phyloP scores from a whole-genome alignment of 1,284 basidiomycete genomes.

The Sporisorium iseilematis-ciliati region DNA sequence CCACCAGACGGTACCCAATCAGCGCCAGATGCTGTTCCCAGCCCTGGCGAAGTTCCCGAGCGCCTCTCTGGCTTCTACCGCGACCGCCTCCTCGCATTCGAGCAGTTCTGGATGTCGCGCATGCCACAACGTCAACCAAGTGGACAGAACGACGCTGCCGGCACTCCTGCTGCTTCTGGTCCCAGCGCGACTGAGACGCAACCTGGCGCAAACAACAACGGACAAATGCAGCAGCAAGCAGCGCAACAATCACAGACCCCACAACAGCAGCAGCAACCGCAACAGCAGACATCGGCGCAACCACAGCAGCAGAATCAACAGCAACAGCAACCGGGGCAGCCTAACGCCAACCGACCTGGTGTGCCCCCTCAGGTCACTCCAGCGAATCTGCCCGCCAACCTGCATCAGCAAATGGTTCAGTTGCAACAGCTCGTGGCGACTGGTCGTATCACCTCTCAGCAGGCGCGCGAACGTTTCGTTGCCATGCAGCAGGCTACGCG shows the following conservation, averaged over 20 bases:
- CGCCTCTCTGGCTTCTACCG: slow-evolving; percentile 60
- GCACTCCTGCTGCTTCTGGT: slow-evolving; percentile 30
- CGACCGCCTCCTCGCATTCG: slow-evolving; percentile 59
- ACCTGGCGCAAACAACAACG: slow-evolving; percentile 1
- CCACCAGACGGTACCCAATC: slow-evolving; percentile 44
- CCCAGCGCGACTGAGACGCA: slow-evolving; percentile 16
- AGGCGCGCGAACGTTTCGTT: slow-evolving; percentile 58
- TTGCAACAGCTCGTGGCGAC: slow-evolving; percentile 54
- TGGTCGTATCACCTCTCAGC: slow-evolving; percentile 60
- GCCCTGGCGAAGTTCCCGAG: slow-evolving; percentile 59
- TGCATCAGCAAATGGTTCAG: slow-evolving; percentile 61
- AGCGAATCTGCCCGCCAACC: slow-evolving; percentile 38
- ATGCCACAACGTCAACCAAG: slow-evolving; percentile 50
- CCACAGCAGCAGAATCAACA: slow-evolving; percentile 20
- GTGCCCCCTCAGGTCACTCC: slow-evolving; percentile 26
- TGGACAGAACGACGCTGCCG: slow-evolving; percentile 35
- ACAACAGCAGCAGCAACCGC: slow-evolving; percentile 23
- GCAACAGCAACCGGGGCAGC: slow-evolving; percentile 17
- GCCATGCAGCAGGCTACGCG: slow-evolving; percentile 60
- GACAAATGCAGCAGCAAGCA: slow-evolving; percentile 19
- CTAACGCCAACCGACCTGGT: slow-evolving; percentile 14
- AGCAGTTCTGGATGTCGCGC: slow-evolving; percentile 63
- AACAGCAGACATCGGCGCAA: slow-evolving; percentile 11
- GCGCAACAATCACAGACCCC: slow-evolving; percentile 22
- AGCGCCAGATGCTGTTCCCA: slow-evolving; percentile 49